A percentile compares a stretch with the other conserved stretches of the same genome.
Conservation (phyloP, 371 early-diverging fungal genomes). For the Circinella minor region DNA sequence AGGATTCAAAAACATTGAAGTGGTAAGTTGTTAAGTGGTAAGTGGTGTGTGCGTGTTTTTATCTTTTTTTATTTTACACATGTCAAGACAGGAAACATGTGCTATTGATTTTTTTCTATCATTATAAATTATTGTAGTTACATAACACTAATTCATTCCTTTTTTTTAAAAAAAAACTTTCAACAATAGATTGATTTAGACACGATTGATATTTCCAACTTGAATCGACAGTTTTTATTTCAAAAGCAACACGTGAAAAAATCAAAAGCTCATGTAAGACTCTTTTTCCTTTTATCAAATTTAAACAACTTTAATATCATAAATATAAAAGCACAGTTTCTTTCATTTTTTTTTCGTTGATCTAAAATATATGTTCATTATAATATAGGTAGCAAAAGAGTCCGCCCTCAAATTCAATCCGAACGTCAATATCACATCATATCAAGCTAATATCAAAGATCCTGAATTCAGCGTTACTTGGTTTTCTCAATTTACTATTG, state of each 20-base stretch:
- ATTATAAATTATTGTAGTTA: background rate
- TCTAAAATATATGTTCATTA: background rate
- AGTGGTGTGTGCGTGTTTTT: background rate
- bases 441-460: constrained; percentile 88
- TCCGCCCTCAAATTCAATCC: constrained; percentile 87
- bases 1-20: constrained; percentile 85
- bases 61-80: constrained; percentile 1
- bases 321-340: no score
- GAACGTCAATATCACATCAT: constrained; percentile 70
- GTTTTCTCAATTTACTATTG: constrained; percentile 93
- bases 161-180: no score
- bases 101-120: background rate
- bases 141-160: background rate
- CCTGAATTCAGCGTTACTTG: constrained; percentile 83
- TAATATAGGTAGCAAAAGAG: constrained; percentile 72
- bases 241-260: constrained; percentile 91
- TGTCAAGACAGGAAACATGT: background rate
- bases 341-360: background rate
- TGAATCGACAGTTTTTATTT: constrained; percentile 99
- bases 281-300: background rate
- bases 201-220: constrained; percentile 97
- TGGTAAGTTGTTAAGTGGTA: constrained; percentile 49
- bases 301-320: no score
- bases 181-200: constrained; percentile 89
- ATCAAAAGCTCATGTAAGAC: constrained; percentile 84